Base-by-base conservation (phyloP, 495 filamentous ascomycete species). In the Hypoxylon crocopeplum region DNA sequence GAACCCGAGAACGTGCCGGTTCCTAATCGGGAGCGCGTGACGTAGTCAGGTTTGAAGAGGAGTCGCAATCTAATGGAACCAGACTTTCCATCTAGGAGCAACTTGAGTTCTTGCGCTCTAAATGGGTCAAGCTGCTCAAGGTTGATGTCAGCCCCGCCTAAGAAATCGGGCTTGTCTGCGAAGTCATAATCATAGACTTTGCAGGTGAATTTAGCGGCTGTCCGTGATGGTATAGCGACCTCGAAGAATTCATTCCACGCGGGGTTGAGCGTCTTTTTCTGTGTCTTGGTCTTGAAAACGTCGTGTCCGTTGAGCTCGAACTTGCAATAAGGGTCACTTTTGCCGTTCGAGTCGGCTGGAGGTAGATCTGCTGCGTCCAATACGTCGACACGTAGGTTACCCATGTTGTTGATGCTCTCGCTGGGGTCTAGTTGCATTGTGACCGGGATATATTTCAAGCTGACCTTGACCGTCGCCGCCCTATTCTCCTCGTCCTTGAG, bases 321-420 rank as follows among this genome's bases (percentile, higher is more conserved):
- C 64, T 94, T 95, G 81, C 90, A 95, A 78, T 90, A 99, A 3
- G 94, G 94, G 65, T 99, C 94, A 67, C 91, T 96, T 80, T 86
- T 96, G 33, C 94, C 94, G 69, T 98, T 99, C 22, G 93, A 87
- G 68, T 99, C 94, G 40, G 91, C 92, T 8, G 93, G 83, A 7
- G 94, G 94, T 16, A 99, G 84, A 58, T 97, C 87, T 20, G 85
- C 80, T 16, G 89, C 94, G 69, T 96, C 91, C 41, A 97, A 75
- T n/a, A 98, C 79, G 58, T 97, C 91, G 39, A 98, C 89, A 7
- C 91, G 88, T 24, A 99, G 84, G 45, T 83, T 90, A 49, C 94
- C 94, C 87, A 94, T 93, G 75, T 99, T 99, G 82, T 96, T 98
- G 79, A 98, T 96, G 71, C 90, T 95, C 75, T 99, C 94, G 62